Conservation (phyloP, 2,329 filamentous ascomycete species). For the Talaromyces albobiverticillius region DNA sequence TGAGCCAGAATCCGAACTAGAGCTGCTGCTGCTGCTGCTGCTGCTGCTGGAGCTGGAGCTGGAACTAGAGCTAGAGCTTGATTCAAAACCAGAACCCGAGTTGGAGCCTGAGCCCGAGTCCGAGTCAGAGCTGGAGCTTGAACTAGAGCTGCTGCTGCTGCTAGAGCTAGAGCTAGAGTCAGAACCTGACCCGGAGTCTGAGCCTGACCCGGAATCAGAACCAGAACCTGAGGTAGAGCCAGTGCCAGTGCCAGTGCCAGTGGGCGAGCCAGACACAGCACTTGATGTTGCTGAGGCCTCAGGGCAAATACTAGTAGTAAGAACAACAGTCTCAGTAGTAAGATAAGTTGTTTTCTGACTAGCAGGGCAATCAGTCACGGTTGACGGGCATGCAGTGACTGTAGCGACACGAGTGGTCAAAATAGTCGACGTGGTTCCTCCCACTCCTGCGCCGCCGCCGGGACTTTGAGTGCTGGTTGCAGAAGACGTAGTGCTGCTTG, state of each 20-base stretch:
- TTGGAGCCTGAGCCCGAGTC: too few relatives aligned
- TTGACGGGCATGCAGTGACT: slow-evolving; percentile 12
- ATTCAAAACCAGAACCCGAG: too few relatives aligned
- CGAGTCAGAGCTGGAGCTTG: too few relatives aligned
- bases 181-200: too few relatives aligned
- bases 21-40: too few relatives aligned
- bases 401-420: slow-evolving; percentile 9
- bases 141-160: too few relatives aligned
- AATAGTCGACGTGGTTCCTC: slow-evolving; percentile 6
- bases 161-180: too few relatives aligned
- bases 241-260: neutral
- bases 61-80: neutral
- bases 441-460: neutral
- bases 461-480: neutral
- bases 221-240: too few relatives aligned
- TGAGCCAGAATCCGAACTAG: neutral
- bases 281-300: neutral
- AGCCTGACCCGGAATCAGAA: too few relatives aligned
- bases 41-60: too few relatives aligned
- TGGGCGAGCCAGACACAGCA: neutral
- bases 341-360: slow-evolving; percentile 3
- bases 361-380: slow-evolving; percentile 8
- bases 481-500: neutral
- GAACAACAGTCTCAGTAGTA: slow-evolving; percentile 4
- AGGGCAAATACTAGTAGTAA: slow-evolving; percentile 6